These are phyloP conservation scores for Epicoccum nigrum DNA, from an alignment of 2,329 filamentous ascomycete genomes.

Conservation along the genomic window DNA sequence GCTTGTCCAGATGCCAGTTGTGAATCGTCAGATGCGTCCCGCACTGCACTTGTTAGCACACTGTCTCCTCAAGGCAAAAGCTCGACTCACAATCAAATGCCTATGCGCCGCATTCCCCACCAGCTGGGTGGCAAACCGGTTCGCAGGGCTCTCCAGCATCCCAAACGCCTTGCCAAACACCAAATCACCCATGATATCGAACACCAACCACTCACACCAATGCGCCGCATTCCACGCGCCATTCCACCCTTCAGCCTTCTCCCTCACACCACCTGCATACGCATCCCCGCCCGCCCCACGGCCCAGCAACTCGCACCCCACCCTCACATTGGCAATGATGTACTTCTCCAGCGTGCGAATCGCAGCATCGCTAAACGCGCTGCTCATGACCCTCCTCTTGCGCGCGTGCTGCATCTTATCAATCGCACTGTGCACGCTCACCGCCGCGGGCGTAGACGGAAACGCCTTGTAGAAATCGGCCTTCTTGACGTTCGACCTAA, in stretches of 20 bases:
- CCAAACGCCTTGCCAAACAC: conserved; percentile 54
- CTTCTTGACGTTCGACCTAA: conserved; percentile 56
- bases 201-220: conserved; percentile 54
- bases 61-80: background rate
- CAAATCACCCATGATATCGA: conserved; percentile 60
- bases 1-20: conserved; percentile 51
- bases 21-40: conserved; percentile 53
- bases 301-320: conserved; percentile 46
- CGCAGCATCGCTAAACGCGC: conserved; percentile 55
- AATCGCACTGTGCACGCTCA: conserved; percentile 54
- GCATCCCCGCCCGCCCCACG: conserved; percentile 20
- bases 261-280: conserved; percentile 20
- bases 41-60: conserved; percentile 36
- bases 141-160: conserved; percentile 50
- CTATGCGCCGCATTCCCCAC: conserved; percentile 53
- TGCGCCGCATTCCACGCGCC: conserved; percentile 52
- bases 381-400: conserved; percentile 54
- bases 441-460: conserved; percentile 49
- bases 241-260: conserved; percentile 47
- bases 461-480: conserved; percentile 57
- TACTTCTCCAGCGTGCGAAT: conserved; percentile 55
- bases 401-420: conserved; percentile 55
- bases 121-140: conserved; percentile 51
- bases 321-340: conserved; percentile 52
- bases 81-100: conserved; percentile 50